Evolutionary conservation across 2,329 filamentous ascomycete species (phyloP), one percentile per base, ranked within the genome.

Genomic region (Xylariaceae sp.): DNA sequence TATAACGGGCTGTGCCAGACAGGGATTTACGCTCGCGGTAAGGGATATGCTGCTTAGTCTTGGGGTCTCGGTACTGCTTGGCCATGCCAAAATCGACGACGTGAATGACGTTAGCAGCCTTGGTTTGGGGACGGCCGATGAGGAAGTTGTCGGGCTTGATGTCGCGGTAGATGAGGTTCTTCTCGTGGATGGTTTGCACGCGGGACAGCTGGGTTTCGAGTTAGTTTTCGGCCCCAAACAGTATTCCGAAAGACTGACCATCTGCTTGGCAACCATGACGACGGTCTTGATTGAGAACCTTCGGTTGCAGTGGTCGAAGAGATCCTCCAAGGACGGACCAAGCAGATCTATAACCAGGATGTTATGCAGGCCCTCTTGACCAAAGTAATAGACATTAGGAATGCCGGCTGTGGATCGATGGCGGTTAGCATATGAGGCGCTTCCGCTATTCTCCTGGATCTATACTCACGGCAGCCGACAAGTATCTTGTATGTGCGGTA

Each of bases 81-180:
- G 94, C 94, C 94, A 99, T 97, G 66, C 94, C 94, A 66, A 99
- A 99, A 73, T 99, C 94, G 65, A 99, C 92, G 36, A 97, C 94
- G 69, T 99, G 93, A 61, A 99, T 97, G 51, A 97, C 91, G 71
- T 97, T 97, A 66, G 92, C 89, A n/a, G 89, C 83, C 76, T 97
- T 97, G 55, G 91, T 92, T 64, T 86, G 87, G 0, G 91, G 91
- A 45, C 93, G 86, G 49, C 94, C 94, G 65, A 97, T 97, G 58
- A 99, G 82, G 76, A 99, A 97, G 78, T 99, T 99, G 78, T 99
- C 94, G 51, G 94, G 94, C 74, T 99, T 99, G 80, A 99, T 97
- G 69, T 99, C 94, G 63, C 94, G 88, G 75, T 99, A 97, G 71
- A 99, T 97, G 57, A 97, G 81, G 73, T 97, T 97, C 83, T 97